Base-by-base conservation (phyloP, 805 yeast genomes). In the Starmerella sirachaensis region DNA sequence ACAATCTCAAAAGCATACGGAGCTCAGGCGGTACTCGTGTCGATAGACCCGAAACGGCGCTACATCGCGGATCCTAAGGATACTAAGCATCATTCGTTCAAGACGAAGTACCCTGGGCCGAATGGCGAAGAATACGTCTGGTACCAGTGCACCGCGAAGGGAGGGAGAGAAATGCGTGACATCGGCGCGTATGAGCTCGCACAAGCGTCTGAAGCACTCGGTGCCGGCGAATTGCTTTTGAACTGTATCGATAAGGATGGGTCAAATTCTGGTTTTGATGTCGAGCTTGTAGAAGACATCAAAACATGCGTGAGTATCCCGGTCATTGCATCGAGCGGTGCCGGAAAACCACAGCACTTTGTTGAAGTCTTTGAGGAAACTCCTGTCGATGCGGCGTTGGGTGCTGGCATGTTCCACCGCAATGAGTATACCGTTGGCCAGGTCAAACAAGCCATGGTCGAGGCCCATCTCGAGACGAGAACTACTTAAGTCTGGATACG, bases 161-260 rank as follows among this genome's bases (percentile, higher is more conserved):
- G 99, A 40, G 99, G 99, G 6, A 77, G 99, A 51, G 93, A 84
- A 55, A 68, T 76, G 21, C 76, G 82, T 28, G 94, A 85, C 40
- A 58, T 91, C 22, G 98, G 97, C 22, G 99, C 94, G 0, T 72
- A 71, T 50, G 97, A 91, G 60, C 69, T 91, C 21, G 84, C 86
- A 27, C 66, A 64, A 42, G 95, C 96, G 1, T 83, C 93, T 53
- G 95, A 91, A 56, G 78, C 74, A 2, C 64, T 91, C 37, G 99
- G 99, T 16, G 97, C 97, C 0, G 99, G 99, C 35, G 99, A 91
- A 61, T 73, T 91, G 28, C 63, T 91, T 29, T 65, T 91, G 46
- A 91, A 91, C 59, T 88, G 97, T 56, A 91, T 91, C 44, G 98
- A 91, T 59, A 84, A 83, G 61, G 99, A 91, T 58, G 99, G 99